Percentiles rank a stretch among this genome's conserved stretches.
Conservation (phyloP, 495 filamentous ascomycete genomes). For the Aspergillus wentii region DNA sequence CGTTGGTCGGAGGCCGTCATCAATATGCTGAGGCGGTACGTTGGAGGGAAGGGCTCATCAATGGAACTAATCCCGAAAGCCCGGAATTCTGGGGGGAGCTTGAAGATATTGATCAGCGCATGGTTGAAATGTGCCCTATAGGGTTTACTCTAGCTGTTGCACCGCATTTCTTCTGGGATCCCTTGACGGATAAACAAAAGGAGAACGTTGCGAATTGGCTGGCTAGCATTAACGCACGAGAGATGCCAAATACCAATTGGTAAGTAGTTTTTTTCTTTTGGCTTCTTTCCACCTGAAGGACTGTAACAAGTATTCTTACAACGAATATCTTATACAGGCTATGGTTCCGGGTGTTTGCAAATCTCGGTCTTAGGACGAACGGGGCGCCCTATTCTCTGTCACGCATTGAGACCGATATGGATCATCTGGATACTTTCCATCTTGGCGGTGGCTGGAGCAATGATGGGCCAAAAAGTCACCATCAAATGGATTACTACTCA, state of each 20-base stretch:
- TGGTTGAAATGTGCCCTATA: constrained; percentile 80
- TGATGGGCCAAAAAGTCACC: constrained; percentile 69
- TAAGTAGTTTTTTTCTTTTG: no score
- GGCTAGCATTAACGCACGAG: constrained; percentile 68
- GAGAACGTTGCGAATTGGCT: constrained; percentile 63
- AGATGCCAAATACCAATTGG: constrained; percentile 61
- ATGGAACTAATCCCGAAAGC: constrained; percentile 60
- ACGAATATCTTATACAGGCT: constrained; percentile 39
- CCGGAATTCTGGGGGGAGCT: constrained; percentile 71
- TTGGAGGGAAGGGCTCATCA: constrained; percentile 63
- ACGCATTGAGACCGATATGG: constrained; percentile 65
- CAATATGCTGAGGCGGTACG: constrained; percentile 55
- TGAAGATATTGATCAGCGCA: constrained; percentile 71
- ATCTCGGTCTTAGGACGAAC: constrained; percentile 68
- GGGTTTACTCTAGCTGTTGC: constrained; percentile 61
- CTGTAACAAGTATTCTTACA: no score
- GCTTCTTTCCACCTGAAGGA: no score
- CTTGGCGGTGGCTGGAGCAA: constrained; percentile 76
- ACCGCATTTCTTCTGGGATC: constrained; percentile 59
- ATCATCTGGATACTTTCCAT: constrained; percentile 75
- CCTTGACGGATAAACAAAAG: constrained; percentile 52
- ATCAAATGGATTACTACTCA: constrained; percentile 81
- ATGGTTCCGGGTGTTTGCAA: constrained; percentile 81
- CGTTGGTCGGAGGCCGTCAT: constrained; percentile 60
- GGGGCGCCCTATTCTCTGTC: constrained; percentile 61